phyloP scores from a whole-genome alignment of 148 eudicot species.

The Camellia granthamiana region DNA sequence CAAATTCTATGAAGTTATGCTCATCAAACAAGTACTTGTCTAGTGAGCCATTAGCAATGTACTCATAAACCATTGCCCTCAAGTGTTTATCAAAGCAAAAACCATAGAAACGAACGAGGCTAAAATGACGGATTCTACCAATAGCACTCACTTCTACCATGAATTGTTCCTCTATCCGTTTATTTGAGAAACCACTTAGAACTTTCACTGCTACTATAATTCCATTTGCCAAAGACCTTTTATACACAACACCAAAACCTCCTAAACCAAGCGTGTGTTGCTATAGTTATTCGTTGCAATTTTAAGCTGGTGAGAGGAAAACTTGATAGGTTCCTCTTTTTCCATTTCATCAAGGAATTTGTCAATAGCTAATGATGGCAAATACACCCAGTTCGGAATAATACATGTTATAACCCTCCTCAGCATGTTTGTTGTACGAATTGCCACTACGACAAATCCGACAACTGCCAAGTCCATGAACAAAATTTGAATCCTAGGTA shows the following conservation, averaged over 20 bases:
- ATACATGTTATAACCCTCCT: too few relatives aligned
- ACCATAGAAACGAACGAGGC: neutral
- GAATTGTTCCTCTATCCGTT: constrained; percentile 7
- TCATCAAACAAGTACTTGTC: neutral
- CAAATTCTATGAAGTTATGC: constrained; percentile 5
- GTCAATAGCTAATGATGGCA: neutral
- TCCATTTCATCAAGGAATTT: constrained; percentile 11
- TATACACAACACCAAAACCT: constrained; percentile 7
- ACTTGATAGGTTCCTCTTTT: neutral
- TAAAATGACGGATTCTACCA: constrained; percentile 9
- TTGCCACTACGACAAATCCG: too few relatives aligned
- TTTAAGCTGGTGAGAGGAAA: constrained; percentile 3
- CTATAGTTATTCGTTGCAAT: constrained; percentile 7
- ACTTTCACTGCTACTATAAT: constrained; percentile 4
- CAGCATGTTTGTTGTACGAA: too few relatives aligned
- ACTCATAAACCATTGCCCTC: constrained; percentile 7
- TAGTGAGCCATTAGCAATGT: constrained; percentile 1
- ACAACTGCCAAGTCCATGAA: too few relatives aligned
- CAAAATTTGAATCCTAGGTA: too few relatives aligned
- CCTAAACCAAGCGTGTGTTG: neutral
- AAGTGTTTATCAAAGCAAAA: constrained; percentile 3
- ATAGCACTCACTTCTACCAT: constrained; percentile 8
- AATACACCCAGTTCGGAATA: too few relatives aligned
- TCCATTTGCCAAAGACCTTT: neutral
- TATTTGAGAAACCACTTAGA: neutral